A percentile compares a stretch with the other conserved stretches of the same genome.
Conservation (phyloP, 495 filamentous ascomycete genomes). For the Talaromyces liani region DNA sequence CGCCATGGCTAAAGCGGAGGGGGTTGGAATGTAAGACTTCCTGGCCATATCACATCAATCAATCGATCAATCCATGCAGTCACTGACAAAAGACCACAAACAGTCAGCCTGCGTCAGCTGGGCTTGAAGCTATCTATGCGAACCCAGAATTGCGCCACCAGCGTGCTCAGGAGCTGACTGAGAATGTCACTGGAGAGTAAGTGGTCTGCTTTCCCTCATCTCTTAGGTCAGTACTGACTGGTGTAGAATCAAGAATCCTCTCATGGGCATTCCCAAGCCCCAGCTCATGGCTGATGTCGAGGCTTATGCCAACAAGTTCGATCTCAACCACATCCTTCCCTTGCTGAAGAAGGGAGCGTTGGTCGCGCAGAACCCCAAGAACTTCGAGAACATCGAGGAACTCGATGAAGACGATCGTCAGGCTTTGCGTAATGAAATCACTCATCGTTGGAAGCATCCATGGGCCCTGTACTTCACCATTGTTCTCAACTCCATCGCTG, state of each 20-base stretch:
- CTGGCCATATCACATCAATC: neutral
- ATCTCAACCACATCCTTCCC: constrained; percentile 40
- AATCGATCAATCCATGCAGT: neutral
- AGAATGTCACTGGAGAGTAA: constrained; percentile 13
- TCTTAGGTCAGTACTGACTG: neutral
- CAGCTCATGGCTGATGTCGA: constrained; percentile 49
- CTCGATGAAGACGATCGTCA: constrained; percentile 47
- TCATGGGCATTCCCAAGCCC: constrained; percentile 45
- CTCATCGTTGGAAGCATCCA: constrained; percentile 61
- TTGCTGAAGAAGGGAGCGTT: constrained; percentile 56
- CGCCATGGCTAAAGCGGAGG: neutral
- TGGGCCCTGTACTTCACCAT: constrained; percentile 58
- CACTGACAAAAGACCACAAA: neutral
- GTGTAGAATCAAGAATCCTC: constrained; percentile 48
- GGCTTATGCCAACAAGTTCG: constrained; percentile 44
- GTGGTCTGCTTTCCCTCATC: neutral
- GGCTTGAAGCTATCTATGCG: neutral
- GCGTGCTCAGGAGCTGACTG: constrained; percentile 5
- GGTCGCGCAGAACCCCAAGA: constrained; percentile 52
- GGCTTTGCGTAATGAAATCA: constrained; percentile 47
- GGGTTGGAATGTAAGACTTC: neutral
- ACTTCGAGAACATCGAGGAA: constrained; percentile 46
- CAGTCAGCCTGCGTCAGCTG: constrained; percentile 5
- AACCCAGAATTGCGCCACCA: neutral
- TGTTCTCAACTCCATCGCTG: constrained; percentile 62